phyloP scores from a whole-genome alignment of 1,284 basidiomycete genomes.

The Vanrija sp. region DNA sequence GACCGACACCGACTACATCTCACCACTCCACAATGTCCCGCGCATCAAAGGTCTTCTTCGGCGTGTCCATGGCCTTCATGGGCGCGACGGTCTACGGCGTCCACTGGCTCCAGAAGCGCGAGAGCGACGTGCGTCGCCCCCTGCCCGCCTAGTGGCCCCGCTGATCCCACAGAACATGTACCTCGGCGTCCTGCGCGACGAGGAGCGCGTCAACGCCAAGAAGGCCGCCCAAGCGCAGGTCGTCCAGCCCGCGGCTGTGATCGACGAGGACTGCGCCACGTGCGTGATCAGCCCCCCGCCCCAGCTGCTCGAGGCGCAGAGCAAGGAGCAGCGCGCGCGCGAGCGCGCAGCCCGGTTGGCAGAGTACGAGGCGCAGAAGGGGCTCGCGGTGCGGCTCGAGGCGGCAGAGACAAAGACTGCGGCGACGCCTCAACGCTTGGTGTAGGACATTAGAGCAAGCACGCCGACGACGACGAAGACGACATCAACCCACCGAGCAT shows the following conservation, averaged over 20 bases:
- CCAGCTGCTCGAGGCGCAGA: conserved; percentile 35
- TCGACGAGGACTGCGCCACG: conserved; percentile 41
- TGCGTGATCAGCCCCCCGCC: conserved; percentile 41
- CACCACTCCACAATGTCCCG: conserved; percentile 57
- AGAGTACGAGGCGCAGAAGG: conserved; percentile 42
- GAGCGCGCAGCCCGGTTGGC: conserved; percentile 29
- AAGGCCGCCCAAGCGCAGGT: conserved; percentile 16
- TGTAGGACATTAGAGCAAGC: neutral
- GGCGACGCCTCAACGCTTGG: neutral
- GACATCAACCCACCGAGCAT: neutral
- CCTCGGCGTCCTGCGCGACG: conserved; percentile 79
- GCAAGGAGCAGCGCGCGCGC: conserved; percentile 23
- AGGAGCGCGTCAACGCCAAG: conserved; percentile 58
- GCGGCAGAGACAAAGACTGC: conserved; percentile 11
- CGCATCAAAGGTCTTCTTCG: conserved; percentile 71
- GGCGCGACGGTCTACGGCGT: conserved; percentile 81
- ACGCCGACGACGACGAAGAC: neutral
- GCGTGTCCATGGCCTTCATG: conserved; percentile 63
- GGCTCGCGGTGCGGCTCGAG: conserved; percentile 23
- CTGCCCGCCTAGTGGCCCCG: neutral
- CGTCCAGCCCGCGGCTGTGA: conserved; percentile 29
- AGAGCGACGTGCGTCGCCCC: conserved; percentile 68
- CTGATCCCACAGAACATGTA: conserved; percentile 68
- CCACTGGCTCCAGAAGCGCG: conserved; percentile 79
- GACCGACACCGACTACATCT: too few relatives aligned